Conservation (phyloP, 345 rosid genomes). For the Aegle marmelos region DNA sequence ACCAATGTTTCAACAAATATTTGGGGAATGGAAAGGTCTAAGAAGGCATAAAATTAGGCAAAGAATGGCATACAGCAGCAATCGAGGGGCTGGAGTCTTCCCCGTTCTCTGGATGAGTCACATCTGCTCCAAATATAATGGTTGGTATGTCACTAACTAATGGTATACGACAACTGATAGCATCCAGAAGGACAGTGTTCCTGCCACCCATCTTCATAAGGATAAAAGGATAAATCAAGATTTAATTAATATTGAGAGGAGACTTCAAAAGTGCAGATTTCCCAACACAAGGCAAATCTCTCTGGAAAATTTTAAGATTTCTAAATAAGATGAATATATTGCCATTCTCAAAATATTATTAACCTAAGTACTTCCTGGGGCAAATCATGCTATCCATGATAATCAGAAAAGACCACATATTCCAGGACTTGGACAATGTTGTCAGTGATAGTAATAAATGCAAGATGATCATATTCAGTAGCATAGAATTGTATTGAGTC, state of each 20-base stretch:
- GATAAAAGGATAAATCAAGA: neutral
- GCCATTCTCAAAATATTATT: neutral
- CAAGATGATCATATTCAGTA: neutral
- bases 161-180: conserved; percentile 95
- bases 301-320: neutral
- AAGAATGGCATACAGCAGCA: conserved; percentile 70
- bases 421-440: neutral
- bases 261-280: neutral
- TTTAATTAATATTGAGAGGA: neutral
- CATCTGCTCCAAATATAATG: conserved; percentile 97
- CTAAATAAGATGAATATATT: neutral
- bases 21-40: neutral
- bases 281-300: neutral
- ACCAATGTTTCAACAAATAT: neutral
- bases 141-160: conserved; percentile 97
- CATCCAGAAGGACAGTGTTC: conserved; percentile 95
- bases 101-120: conserved; percentile 99
- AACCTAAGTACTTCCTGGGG: neutral
- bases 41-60: conserved; percentile 1
- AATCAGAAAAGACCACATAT: neutral
- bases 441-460: neutral
- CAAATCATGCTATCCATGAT: neutral
- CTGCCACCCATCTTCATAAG: conserved; percentile 94
- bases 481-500: neutral
- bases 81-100: conserved; percentile 99